These are phyloP conservation scores for Fomitopsis pinicola DNA, from an alignment of 1,284 basidiomycete species.

Conservation along the genomic window DNA sequence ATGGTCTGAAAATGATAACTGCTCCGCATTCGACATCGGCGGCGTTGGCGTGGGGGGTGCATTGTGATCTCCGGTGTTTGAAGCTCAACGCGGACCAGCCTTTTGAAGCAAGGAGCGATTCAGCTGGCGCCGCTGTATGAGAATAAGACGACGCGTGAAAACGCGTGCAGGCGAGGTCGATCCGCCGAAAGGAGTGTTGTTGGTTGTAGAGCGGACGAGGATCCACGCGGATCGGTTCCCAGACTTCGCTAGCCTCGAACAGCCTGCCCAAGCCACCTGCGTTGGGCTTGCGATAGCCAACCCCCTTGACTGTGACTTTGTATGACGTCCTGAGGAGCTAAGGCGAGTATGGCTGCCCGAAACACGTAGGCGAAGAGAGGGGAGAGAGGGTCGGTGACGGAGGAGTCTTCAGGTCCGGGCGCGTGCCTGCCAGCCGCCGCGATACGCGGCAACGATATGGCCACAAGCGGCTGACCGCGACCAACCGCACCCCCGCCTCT, in stretches of 20 bases:
- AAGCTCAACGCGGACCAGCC: no score
- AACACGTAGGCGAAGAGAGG: background rate
- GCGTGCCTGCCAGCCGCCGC: background rate
- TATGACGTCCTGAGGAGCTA: background rate
- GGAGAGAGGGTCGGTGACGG: background rate
- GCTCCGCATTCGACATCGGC: no score
- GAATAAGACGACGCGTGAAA: background rate
- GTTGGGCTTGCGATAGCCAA: background rate
- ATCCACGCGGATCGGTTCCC: background rate
- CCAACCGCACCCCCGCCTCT: background rate
- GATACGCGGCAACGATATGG: slow-evolving; percentile 4
- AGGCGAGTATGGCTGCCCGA: background rate
- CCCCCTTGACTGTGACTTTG: background rate
- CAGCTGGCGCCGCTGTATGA: background rate
- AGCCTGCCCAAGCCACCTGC: background rate
- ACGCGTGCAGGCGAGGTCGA: slow-evolving; percentile 3
- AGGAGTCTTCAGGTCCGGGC: background rate
- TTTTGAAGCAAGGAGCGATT: no score
- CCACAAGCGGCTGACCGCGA: slow-evolving; percentile 10
- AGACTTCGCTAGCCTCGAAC: background rate
- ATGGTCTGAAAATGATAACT: no score
- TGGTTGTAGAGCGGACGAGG: slow-evolving; percentile 5
- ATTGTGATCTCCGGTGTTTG: no score
- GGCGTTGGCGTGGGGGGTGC: no score
- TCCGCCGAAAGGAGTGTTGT: slow-evolving; percentile 4